Conservation (phyloP, 495 filamentous ascomycete genomes). For the Rusavskia elegans region DNA sequence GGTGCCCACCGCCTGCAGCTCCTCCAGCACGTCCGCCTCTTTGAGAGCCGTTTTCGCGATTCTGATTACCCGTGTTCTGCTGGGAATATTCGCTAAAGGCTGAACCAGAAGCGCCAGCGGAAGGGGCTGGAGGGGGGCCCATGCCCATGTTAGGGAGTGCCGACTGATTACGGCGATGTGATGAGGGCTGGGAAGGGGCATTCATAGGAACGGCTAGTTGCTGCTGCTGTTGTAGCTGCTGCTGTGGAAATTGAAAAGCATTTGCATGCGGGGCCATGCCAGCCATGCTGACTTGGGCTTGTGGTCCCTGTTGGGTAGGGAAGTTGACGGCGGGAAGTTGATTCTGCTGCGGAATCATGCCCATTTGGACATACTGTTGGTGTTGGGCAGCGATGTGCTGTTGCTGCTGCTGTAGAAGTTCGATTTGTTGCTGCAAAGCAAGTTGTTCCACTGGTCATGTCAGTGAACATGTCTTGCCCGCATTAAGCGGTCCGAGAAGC, state of each 20-base stretch:
- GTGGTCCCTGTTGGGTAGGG: conserved; percentile 43
- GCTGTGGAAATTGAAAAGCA: conserved; percentile 82
- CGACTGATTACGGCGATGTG: conserved; percentile 96
- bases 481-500: conserved; percentile 13
- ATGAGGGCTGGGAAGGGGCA: conserved; percentile 57
- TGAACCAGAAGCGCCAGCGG: conserved; percentile 79
- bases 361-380: conserved; percentile 95
- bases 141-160: conserved; percentile 85
- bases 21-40: conserved; percentile 66
- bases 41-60: conserved; percentile 51
- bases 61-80: conserved; percentile 39
- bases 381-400: conserved; percentile 94
- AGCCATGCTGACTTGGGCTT: conserved; percentile 38
- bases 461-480: conserved; percentile 5
- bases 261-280: conserved; percentile 68
- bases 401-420: conserved; percentile 93
- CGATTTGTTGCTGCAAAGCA: conserved; percentile 96
- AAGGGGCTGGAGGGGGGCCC: conserved; percentile 91
- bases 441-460: conserved; percentile 74
- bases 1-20: conserved; percentile 61
- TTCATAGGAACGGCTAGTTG: conserved; percentile 56
- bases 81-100: conserved; percentile 63
- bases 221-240: conserved; percentile 59
- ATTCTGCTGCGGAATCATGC: conserved; percentile 75
- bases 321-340: conserved; percentile 51